Base-by-base conservation (phyloP, 1,139 yeast genomes). In the Candida sp. region DNA sequence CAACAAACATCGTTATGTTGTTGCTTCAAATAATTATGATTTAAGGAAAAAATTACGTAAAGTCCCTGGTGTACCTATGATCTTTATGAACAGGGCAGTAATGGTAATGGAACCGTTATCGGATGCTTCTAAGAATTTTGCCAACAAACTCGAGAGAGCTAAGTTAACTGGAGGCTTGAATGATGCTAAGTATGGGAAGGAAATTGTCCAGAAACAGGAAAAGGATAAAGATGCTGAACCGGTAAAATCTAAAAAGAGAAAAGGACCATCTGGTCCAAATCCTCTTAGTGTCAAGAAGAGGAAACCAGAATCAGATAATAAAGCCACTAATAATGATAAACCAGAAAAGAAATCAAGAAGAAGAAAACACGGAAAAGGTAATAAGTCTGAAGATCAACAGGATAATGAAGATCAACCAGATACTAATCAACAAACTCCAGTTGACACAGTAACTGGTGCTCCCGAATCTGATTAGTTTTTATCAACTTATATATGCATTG, bases 61-160 rank as follows among this genome's bases (percentile, higher is more conserved):
- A 30, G 73, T 90, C 12, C 96, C 99, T 0, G 99, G 97, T 8
- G 86, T 89, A 3, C 99, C 99, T 0, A 65, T 93, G 51, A 70
- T 91, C 7, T 90, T 87, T 61, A 82, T 93, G 79, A 85, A 87
- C 58, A 75, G 97, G 50, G 82, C 96, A 1, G 99, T 95, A 21
- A 87, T 93, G 93, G 84, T 93, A 37, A 84, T 93, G 95, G 99
- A 93, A 63, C 97, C 97, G 11, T 70, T 91, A 52, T 86, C 96
- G 41, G 79, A 77, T 38, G 87, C 87, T 8, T 85, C 95, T 39
- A 73, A 76, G 15, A 66, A 68, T 42, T 78, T 75, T 32, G 82
- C 87, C 36, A 65, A 66, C 36, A 57, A 63, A 32, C 68, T 76
- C 40, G 99, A 93, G 61, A 60, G 66, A 5, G 70, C 73, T 35